Percentiles rank a stretch among this genome's conserved stretches.
Conservation (phyloP, 1,139 yeast genomes). For the Pichia sp. region DNA sequence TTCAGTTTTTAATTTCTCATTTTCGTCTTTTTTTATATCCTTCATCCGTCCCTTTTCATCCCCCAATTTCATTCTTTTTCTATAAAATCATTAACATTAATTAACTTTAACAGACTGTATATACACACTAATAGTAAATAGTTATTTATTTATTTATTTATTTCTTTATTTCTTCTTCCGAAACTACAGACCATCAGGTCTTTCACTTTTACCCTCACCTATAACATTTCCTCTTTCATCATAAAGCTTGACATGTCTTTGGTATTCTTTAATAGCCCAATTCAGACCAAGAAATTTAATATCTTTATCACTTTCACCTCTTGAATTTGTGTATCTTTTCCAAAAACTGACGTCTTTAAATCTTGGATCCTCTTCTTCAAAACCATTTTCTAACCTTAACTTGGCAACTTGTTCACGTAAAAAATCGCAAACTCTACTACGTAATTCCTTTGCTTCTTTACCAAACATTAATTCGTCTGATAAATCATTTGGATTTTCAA, state of each 20-base stretch:
- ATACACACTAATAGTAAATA: not conserved
- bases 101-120: not conserved
- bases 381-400: slow-evolving; percentile 49
- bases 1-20: not conserved
- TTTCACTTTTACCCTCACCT: slow-evolving; percentile 15
- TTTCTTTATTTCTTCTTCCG: no score
- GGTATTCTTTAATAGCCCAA: slow-evolving; percentile 73
- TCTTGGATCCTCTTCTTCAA: slow-evolving; percentile 53
- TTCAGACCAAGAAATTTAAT: slow-evolving; percentile 65
- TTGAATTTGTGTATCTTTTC: slow-evolving; percentile 55
- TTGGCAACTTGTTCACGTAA: slow-evolving; percentile 58
- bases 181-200: slow-evolving; percentile 13
- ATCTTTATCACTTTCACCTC: slow-evolving; percentile 63
- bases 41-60: no score
- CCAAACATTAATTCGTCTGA: slow-evolving; percentile 60
- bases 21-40: not conserved
- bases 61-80: not conserved
- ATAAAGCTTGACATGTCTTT: slow-evolving; percentile 41
- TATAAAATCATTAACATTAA: not conserved
- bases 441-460: slow-evolving; percentile 49
- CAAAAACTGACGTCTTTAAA: slow-evolving; percentile 67
- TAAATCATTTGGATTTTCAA: slow-evolving; percentile 49
- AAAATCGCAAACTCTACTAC: slow-evolving; percentile 66
- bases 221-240: slow-evolving; percentile 29
- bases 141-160: no score